Evolutionary conservation across 208 protist genomes (phyloP).

Genomic region (Tetramitus jugosus): DNA sequence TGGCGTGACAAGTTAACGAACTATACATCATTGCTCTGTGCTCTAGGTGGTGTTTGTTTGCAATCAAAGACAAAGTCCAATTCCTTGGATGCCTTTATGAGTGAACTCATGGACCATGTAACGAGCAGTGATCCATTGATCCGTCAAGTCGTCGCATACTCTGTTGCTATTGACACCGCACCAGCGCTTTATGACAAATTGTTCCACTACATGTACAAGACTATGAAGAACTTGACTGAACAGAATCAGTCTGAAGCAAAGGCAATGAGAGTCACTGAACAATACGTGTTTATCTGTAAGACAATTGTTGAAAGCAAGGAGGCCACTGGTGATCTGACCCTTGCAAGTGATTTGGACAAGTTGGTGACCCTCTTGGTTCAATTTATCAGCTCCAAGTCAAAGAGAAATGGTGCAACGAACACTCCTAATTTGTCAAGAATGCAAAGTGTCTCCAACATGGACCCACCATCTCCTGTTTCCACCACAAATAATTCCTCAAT

Average conservation of each 20-base stretch:
- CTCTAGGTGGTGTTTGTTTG: conserved; percentile 10
- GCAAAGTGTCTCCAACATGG: no score
- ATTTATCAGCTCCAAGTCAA: no score
- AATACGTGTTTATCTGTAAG: neutral
- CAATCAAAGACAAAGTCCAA: neutral
- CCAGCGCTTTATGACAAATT: neutral
- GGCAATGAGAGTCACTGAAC: neutral
- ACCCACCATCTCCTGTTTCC: no score
- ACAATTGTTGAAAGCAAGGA: neutral
- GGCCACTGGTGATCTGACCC: neutral
- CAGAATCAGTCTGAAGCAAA: neutral
- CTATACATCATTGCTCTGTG: conserved; percentile 7
- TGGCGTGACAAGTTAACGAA: neutral
- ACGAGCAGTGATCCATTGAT: neutral
- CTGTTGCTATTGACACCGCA: neutral
- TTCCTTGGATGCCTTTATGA: neutral
- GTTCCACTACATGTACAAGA: neutral
- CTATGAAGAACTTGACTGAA: neutral
- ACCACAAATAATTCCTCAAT: no score
- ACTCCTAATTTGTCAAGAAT: no score
- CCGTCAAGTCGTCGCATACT: neutral
- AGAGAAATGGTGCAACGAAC: neutral
- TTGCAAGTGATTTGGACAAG: neutral
- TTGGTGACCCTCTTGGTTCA: neutral
- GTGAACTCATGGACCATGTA: conserved; percentile 11